Evolutionary conservation across 352 stramenopile genomes (phyloP), one percentile per base, ranked within the genome.

Genomic region (Phytophthora chlamydospora): DNA sequence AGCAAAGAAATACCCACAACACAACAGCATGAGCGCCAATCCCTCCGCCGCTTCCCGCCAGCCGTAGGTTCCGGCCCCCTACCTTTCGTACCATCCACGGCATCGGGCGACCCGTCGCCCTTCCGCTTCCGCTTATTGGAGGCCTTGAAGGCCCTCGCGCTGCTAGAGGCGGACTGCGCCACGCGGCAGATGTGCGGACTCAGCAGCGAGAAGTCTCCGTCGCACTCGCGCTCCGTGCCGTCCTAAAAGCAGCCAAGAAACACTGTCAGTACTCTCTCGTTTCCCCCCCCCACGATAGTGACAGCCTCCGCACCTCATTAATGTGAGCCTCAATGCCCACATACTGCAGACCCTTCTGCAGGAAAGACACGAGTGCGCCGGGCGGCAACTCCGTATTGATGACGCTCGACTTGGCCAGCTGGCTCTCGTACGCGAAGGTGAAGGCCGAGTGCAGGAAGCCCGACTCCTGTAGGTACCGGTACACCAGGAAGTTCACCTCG

Each of bases 401-500:
- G 16, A 98, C 90, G 53, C 80, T 95, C 17, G 95, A 96, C 75
- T 98, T 96, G 38, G 89, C 90, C 34, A 99, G 68, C 58, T 99
- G 93, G 39, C 91, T 98, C 75, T 99, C 97, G 65, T 99, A 98
- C 16, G 92, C 94, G 66, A 99, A 99, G n/a, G 96, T 98, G 73
- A 99, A 99, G 41, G 96, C 91, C 21, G 95, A 97, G 80, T 99
- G 97, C 58, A 98, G 84, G 70, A 98, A 99, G 12, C 96, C 95
- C 19, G 90, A 98, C 75, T 98, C 96, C 61, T 98, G 93, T 44
- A 99, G 85, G 71, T 99, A 99, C 57, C 97, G 84, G 75, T 98
- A 99, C 21, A 99, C 88, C 36, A 99, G 83, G 77, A 98, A 98
- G 75, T 99, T 99, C 29, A 99, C 81, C 80, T 99, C 97, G 66